Base-by-base conservation (phyloP, 2,329 filamentous ascomycete genomes). In the Colletotrichum tamarilloi region DNA sequence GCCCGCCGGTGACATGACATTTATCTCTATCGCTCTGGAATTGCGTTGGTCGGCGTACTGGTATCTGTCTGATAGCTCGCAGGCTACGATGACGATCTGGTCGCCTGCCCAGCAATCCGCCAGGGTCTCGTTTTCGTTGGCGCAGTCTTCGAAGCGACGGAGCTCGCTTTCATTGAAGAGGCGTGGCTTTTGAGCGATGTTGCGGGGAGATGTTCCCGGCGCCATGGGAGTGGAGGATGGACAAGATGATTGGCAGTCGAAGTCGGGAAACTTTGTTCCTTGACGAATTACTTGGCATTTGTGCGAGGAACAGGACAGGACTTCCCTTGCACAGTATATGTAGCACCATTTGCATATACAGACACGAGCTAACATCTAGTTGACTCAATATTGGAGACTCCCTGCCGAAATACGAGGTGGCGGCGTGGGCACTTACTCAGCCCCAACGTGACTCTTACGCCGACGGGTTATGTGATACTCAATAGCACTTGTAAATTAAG, bases 141-240 rank as follows among this genome's bases (percentile, higher is more conserved):
- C 65, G 57, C 65, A 67, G 42, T 62, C 65, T 26, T 67, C 28
- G 9, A 53, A 30, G 28, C 56, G 42, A 22, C 65, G 56, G 2
- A 67, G 56, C 16, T 67, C 38, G n/a, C 38, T 57, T 30, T 22
- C 42, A 11, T 9, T 67, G 56, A 67, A 56, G 26, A 53, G 42
- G 8, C 42, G 65, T n/a, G 57, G 30, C 16, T n/a, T 22, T n/a
- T 60, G 67, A 0, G 14, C 38, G 16, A 32, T 9, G 16, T 56
- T 65, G 30, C 14, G 38, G 59, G 7, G 0, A 24, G 59, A 12
- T 83, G 80, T 77, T 82, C 85, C 71, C 77, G 16, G 9, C 42
- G 19, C 8, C 42, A 49, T 49, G 19, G 26, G 4, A 26, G 4
- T 26, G 26, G 26, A 26, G 26, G 26, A 26, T 26, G 26, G 26